These are phyloP conservation scores for Sugiyamaella xylanicola DNA, from an alignment of 1,139 yeast genomes.

Conservation along the genomic window DNA sequence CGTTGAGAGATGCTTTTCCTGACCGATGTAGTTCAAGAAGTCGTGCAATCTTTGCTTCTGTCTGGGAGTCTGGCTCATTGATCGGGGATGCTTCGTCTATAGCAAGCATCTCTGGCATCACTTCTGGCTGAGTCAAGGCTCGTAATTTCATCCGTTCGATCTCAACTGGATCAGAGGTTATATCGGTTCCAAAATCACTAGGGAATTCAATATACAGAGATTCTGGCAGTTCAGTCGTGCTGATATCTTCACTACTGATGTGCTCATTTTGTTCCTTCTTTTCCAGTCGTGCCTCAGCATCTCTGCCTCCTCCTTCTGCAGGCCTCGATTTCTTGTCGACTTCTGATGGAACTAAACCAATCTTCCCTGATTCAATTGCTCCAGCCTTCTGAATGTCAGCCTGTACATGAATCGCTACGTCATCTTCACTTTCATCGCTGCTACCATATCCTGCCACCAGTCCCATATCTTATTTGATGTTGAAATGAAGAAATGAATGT, in stretches of 20 bases:
- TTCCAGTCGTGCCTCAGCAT: neutral
- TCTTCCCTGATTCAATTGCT: neutral
- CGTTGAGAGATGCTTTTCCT: slow-evolving; percentile 8
- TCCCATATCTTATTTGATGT: slow-evolving; percentile 4
- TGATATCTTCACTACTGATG: too few species aligned
- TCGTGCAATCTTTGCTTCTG: slow-evolving; percentile 8
- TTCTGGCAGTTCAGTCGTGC: neutral
- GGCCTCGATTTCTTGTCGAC: neutral
- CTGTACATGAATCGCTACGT: neutral
- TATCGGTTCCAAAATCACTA: slow-evolving; percentile 1
- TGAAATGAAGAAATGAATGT: too few species aligned
- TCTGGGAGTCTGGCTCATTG: slow-evolving; percentile 7
- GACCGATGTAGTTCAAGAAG: slow-evolving; percentile 12
- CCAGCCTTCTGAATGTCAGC: neutral
- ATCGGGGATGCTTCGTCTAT: slow-evolving; percentile 9
- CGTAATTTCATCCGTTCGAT: slow-evolving; percentile 9
- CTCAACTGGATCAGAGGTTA: slow-evolving; percentile 3
- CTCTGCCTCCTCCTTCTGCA: neutral
- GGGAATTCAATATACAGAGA: slow-evolving; percentile 9
- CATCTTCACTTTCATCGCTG: slow-evolving; percentile 17
- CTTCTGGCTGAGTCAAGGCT: slow-evolving; percentile 15
- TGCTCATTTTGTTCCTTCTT: too few species aligned
- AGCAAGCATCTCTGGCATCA: slow-evolving; percentile 13
- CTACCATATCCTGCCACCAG: slow-evolving; percentile 17
- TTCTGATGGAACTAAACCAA: neutral